Evolutionary conservation across 2,329 filamentous ascomycete species (phyloP), one percentile per base, ranked within the genome.

Genomic region (Penicillium nordicum): DNA sequence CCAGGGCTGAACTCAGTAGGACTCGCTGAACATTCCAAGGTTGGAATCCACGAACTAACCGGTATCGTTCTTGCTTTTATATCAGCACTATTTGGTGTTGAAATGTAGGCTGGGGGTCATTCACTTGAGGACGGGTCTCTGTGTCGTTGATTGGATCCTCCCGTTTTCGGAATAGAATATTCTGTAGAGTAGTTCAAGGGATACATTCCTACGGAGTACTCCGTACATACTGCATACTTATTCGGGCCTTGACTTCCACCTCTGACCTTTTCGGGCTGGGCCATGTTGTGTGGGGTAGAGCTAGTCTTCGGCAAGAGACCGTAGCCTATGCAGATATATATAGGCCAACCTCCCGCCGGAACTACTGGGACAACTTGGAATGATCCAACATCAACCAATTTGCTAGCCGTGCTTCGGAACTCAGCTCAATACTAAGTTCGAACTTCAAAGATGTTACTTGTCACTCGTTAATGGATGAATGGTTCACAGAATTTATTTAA

Each of bases 341-440:
- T 21, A 21, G 23, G 6, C 41, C 38, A 29, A 29, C 23, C n/a
- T 36, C 14, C 40, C 27, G 3, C 18, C 21, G 12, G 36, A 43
- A 45, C 7, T 21, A 36, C 45, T 3, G 27, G 16, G 14, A 12
- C 46, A 37, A 29, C 2, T 42, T 50, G 45, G 29, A 36, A 37
- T 2, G 41, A 55, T 57, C 46, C 51, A 55, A 55, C 55, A 57
- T 47, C 52, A 25, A 12, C n/a, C 46, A 42, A 43, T 42, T 50
- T 45, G 34, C 32, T 55, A 11, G 27, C 34, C 21, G 9, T 21
- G 9, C 14, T 41, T 27, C 37, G 32, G 21, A 56, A 23, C 23
- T 23, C n/a, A 37, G 18, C 8, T 23, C n/a, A 34, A 8, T 37
- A 18, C 36, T 21, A 7, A n/a, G 32, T 16, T 43, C 14, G 5